Evolutionary conservation across 139 green algal genomes (phyloP).

Genomic region (Chlorella sorokiniana): DNA sequence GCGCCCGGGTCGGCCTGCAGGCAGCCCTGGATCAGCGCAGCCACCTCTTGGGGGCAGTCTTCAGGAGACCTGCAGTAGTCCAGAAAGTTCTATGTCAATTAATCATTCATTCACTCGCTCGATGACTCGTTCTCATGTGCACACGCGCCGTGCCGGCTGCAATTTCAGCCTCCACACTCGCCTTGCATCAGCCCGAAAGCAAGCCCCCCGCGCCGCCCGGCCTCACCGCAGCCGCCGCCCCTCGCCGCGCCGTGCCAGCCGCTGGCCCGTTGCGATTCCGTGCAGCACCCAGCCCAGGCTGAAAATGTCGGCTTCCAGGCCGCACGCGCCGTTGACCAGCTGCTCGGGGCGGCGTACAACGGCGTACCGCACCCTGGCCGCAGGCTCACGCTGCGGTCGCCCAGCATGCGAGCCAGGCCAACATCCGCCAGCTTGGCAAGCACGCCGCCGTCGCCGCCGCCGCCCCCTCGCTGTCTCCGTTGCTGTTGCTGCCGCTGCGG

Average conservation of each 20-base stretch:
- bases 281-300: not conserved
- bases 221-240: not conserved
- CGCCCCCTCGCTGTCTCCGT: not conserved
- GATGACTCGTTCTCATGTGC: too few species aligned
- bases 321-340: not conserved
- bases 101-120: too few species aligned
- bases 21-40: not conserved
- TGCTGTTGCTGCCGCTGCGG: not conserved
- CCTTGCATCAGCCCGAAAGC: too few species aligned
- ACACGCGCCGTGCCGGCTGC: not conserved
- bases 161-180: too few species aligned
- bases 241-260: not conserved
- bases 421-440: constrained; percentile 5
- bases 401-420: not conserved
- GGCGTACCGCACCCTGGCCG: not conserved
- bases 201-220: too few species aligned
- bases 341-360: constrained; percentile 3
- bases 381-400: not conserved
- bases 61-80: not conserved
- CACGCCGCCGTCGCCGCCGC: not conserved
- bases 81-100: too few species aligned
- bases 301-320: not conserved
- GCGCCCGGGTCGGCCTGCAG: not conserved
- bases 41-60: not conserved
- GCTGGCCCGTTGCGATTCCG: not conserved